phyloP scores from a whole-genome alignment of 2,329 filamentous ascomycete species.

The Neonectria faginata region DNA sequence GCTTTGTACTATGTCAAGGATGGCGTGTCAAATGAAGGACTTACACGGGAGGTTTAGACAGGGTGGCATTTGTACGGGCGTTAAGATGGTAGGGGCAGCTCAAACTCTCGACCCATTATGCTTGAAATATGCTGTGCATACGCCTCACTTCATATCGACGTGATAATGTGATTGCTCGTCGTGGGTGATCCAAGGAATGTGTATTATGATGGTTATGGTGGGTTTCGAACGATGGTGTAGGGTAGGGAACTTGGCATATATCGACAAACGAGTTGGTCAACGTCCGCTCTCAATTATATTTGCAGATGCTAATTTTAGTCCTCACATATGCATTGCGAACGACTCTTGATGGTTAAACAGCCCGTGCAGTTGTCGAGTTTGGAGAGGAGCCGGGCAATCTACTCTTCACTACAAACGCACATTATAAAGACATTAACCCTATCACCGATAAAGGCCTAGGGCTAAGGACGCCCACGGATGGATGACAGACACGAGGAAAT shows the following conservation, averaged over 20 bases:
- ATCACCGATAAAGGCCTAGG: not conserved
- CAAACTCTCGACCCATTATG: not conserved
- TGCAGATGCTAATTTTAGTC: no score
- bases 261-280: not conserved
- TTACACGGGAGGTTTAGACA: constrained; percentile 13
- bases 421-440: not conserved
- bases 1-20: constrained; percentile 61
- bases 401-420: not conserved
- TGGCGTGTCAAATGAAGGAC: constrained; percentile 36
- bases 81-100: not conserved
- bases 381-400: not conserved
- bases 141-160: not conserved
- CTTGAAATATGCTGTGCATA: no score
- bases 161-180: not conserved
- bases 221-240: not conserved
- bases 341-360: not conserved
- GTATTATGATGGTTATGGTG: not conserved
- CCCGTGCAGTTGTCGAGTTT: not conserved
- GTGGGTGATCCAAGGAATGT: not conserved
- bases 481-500: not conserved
- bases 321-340: not conserved
- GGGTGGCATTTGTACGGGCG: not conserved
- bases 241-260: not conserved
- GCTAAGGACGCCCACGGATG: not conserved
- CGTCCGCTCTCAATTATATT: no score